A percentile compares a stretch with the other conserved stretches of the same genome.
These are phyloP conservation scores for Anisodus tanguticus DNA, from an alignment of 257 asterid genomes.

Conservation along the genomic window DNA sequence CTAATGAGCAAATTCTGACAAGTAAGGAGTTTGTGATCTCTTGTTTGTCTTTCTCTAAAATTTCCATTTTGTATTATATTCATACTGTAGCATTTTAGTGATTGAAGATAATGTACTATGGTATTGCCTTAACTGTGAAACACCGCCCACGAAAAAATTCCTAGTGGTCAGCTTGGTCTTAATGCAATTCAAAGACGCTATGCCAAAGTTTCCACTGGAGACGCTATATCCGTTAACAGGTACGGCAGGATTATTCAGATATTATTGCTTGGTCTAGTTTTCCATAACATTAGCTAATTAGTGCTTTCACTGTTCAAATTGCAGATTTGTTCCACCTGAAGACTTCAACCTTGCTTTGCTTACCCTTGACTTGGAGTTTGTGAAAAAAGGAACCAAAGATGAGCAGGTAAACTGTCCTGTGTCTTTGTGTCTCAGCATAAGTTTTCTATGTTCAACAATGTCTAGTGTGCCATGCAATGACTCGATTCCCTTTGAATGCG, in stretches of 20 bases:
- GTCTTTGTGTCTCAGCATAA: slow-evolving; percentile 1
- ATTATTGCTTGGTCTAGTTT: neutral
- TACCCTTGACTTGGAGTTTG: slow-evolving; percentile 94
- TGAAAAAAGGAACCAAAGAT: slow-evolving; percentile 84
- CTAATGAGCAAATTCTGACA: neutral
- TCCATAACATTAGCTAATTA: neutral
- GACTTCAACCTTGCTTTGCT: slow-evolving; percentile 78
- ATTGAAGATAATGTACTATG: slow-evolving; percentile 10
- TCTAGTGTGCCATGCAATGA: neutral
- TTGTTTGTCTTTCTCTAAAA: neutral
- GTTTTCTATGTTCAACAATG: neutral
- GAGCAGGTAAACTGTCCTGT: slow-evolving; percentile 62
- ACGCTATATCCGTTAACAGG: slow-evolving; percentile 75
- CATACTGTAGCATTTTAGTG: neutral
- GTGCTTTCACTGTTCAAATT: slow-evolving; percentile 18
- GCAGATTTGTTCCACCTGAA: slow-evolving; percentile 87
- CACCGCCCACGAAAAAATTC: slow-evolving; percentile 66
- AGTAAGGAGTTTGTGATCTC: neutral
- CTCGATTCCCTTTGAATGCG: slow-evolving; percentile 6
- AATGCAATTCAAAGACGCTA: slow-evolving; percentile 91
- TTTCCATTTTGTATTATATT: neutral
- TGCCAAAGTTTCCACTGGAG: slow-evolving; percentile 87
- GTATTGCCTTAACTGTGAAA: slow-evolving; percentile 63
- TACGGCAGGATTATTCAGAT: slow-evolving; percentile 29
- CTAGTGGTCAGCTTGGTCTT: slow-evolving; percentile 72